Base-by-base conservation (phyloP, 1,284 basidiomycete genomes). In the Ganoderma sp. region DNA sequence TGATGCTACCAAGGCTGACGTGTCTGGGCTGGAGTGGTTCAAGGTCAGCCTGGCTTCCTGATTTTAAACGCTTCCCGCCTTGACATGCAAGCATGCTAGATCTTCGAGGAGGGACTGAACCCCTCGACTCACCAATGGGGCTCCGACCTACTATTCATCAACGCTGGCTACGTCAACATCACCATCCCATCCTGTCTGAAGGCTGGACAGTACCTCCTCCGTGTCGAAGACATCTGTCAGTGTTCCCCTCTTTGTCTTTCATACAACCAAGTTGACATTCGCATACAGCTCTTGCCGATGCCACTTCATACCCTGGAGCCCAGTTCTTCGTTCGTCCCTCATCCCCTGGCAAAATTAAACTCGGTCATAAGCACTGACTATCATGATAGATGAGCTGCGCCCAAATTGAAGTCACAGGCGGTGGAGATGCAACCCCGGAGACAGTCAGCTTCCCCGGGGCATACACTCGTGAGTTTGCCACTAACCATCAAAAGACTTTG, bases 11-110 rank as follows among this genome's bases (percentile, higher is more conserved):
- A 84, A 86, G 68, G 75, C 79, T 17, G 71, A 71, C 28, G 85
- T 87, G 4, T 86, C 86, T 8, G 85, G 85, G 17, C 76, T 88
- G 17, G 75, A 85, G 58, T 86, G 85, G 85, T 87, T 87, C 80
- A 87, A 87, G 78, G 84, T 85, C 56, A 80, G 69, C 58, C 9
- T 22, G 14, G 22, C 17, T 48, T n/a, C 12, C 17, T 0, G n/a
- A 10, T 52, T 22, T 25, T 3, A 12, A 28, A 34, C 19, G 3
- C 15, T 34, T 28, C 25, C 5, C 10, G 19, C n/a, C 15, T 37
- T 6, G 3, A 32, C 12, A 56, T 32, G 9, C 19, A 37, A 3
- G 17, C 4, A 19, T n/a, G 15, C 7, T 39, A 81, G 77, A 81
- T 82, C 61, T 80, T 75, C 68, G 78, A 87, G 67, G 84, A 85